These are phyloP conservation scores for Ustilago vetiveriae DNA, from an alignment of 1,284 basidiomycete genomes.

Conservation along the genomic window DNA sequence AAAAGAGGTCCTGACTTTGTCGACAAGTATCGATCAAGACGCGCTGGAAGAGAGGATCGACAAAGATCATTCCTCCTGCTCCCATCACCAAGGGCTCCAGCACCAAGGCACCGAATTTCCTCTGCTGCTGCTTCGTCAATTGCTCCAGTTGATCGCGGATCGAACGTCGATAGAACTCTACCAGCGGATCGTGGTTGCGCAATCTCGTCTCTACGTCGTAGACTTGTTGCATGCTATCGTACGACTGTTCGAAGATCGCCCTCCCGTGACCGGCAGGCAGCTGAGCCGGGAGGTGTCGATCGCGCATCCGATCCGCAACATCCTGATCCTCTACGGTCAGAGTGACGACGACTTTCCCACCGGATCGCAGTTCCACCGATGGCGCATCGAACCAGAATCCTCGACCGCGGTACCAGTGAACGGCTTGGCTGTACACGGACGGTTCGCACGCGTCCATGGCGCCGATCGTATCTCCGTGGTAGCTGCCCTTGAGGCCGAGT, in stretches of 20 bases:
- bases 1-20: slow-evolving; percentile 70
- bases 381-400: slow-evolving; percentile 95
- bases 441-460: slow-evolving; percentile 93
- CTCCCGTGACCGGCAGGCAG: neutral
- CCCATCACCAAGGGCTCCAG: slow-evolving; percentile 94
- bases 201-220: slow-evolving; percentile 80
- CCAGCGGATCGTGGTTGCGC: slow-evolving; percentile 71
- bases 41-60: slow-evolving; percentile 95
- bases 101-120: slow-evolving; percentile 77
- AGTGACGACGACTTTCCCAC: slow-evolving; percentile 34
- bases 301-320: slow-evolving; percentile 10
- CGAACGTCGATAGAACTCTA: slow-evolving; percentile 74
- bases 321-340: slow-evolving; percentile 13
- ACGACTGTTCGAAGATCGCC: slow-evolving; percentile 28
- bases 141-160: slow-evolving; percentile 73
- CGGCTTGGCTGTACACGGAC: slow-evolving; percentile 82
- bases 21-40: slow-evolving; percentile 84
- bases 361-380: slow-evolving; percentile 73
- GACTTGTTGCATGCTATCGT: slow-evolving; percentile 72
- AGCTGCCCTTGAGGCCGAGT: slow-evolving; percentile 88
- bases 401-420: slow-evolving; percentile 93
- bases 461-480: slow-evolving; percentile 98
- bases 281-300: slow-evolving; percentile 1
- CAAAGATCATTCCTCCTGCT: slow-evolving; percentile 96
- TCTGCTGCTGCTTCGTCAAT: slow-evolving; percentile 67